Evolutionary conservation across 179 eudicot genomes (phyloP).

Genomic region (Gypsophila paniculata): DNA sequence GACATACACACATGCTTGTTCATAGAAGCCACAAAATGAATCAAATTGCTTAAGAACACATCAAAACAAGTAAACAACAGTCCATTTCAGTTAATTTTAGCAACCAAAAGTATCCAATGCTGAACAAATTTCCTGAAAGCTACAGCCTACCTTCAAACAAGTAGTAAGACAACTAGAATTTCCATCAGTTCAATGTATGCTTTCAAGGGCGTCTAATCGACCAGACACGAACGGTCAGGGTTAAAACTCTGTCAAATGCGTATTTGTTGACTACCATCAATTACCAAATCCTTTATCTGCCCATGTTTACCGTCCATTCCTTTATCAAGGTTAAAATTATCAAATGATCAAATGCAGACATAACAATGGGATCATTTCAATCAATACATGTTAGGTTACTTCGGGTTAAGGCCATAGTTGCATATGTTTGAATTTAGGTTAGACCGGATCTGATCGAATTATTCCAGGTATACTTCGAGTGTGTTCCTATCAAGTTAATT

Average conservation of each 20-base stretch:
- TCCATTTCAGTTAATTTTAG: slow-evolving; percentile 9
- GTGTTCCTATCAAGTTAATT: too few species aligned
- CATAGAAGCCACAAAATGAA: slow-evolving; percentile 3
- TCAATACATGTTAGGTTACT: too few species aligned
- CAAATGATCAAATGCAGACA: too few species aligned
- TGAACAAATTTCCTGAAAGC: background rate
- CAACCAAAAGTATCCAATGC: background rate
- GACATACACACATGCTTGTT: slow-evolving; percentile 13
- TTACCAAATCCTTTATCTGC: background rate
- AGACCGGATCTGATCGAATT: too few species aligned
- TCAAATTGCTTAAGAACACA: background rate
- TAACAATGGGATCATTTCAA: too few species aligned
- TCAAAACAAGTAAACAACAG: slow-evolving; percentile 18
- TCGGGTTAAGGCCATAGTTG: too few species aligned
- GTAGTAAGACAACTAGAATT: slow-evolving; percentile 6
- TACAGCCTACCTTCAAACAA: slow-evolving; percentile 11
- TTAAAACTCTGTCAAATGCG: background rate
- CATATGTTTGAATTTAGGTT: too few species aligned
- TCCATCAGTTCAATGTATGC: slow-evolving; percentile 10
- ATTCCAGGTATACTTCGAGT: too few species aligned
- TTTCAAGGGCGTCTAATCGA: background rate
- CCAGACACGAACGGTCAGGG: background rate
- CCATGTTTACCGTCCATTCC: too few species aligned
- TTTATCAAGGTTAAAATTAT: too few species aligned
- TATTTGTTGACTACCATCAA: background rate